Conservation (phyloP, 1,139 yeast genomes). For the Suhomyces choctaworum region DNA sequence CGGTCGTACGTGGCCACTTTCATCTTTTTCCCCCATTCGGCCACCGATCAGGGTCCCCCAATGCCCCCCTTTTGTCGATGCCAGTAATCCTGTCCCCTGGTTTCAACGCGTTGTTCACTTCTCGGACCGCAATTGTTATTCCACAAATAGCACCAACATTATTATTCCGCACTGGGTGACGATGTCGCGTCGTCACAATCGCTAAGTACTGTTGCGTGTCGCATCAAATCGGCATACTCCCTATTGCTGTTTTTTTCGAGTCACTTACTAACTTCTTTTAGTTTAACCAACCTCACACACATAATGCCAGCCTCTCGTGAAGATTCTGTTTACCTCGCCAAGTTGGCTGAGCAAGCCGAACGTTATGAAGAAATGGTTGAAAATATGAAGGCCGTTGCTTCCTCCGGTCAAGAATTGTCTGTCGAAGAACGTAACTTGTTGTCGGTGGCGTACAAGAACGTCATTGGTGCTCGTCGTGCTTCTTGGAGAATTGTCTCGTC, state of each 20-base stretch:
- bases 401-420: constrained; percentile 91
- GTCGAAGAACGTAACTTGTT: constrained; percentile 97
- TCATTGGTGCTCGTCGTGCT: constrained; percentile 98
- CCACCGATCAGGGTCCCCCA: too few relatives aligned
- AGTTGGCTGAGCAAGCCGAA: constrained; percentile 99
- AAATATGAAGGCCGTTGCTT: constrained; percentile 96
- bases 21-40: too few relatives aligned
- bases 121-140: too few relatives aligned
- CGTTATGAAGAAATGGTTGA: constrained; percentile 99
- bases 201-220: constrained; percentile 7
- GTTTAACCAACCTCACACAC: constrained; percentile 7
- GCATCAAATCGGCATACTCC: constrained; percentile 5
- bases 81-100: too few relatives aligned
- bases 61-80: too few relatives aligned
- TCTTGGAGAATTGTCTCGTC: constrained; percentile 99
- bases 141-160: too few relatives aligned
- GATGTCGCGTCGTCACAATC: constrained; percentile 7
- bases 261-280: constrained; percentile 9
- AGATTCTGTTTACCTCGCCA: constrained; percentile 97
- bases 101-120: too few relatives aligned
- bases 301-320: constrained; percentile 86
- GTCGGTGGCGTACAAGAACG: constrained; percentile 97
- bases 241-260: constrained; percentile 2
- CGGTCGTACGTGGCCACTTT: too few relatives aligned
- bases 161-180: constrained; percentile 7